phyloP scores from a whole-genome alignment of 768 basidiomycete genomes.

The Termitomyces titanicus region DNA sequence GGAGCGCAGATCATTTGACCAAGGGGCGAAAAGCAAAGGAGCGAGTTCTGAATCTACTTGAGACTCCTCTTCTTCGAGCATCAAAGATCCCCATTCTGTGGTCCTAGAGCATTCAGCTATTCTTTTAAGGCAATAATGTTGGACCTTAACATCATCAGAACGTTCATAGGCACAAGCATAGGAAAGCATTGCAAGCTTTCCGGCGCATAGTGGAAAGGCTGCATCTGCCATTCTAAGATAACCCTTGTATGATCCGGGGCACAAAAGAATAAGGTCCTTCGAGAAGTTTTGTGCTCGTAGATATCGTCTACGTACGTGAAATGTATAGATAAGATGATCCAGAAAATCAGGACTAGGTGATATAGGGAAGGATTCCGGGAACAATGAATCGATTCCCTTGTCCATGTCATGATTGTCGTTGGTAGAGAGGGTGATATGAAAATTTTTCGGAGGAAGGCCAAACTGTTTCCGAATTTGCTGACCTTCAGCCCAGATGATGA shows the following conservation, averaged over 20 bases:
- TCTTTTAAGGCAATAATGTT: conserved; percentile 42
- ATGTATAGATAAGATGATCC: conserved; percentile 45
- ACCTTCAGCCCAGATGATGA: conserved; percentile 53
- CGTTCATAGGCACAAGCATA: conserved; percentile 46
- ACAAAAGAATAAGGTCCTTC: conserved; percentile 24
- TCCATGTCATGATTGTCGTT: conserved; percentile 40
- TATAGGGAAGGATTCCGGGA: conserved; percentile 30
- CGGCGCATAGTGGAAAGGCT: conserved; percentile 25
- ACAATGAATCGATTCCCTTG: conserved; percentile 44
- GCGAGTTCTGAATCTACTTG: conserved; percentile 34
- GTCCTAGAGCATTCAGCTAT: conserved; percentile 38
- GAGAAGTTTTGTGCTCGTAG: conserved; percentile 30
- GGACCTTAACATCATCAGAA: conserved; percentile 31
- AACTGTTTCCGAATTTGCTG: conserved; percentile 46
- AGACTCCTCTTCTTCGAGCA: conserved; percentile 36
- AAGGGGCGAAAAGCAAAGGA: conserved; percentile 33
- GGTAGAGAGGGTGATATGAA: conserved; percentile 48
- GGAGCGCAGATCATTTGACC: conserved; percentile 33
- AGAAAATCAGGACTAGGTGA: conserved; percentile 30
- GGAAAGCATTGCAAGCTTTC: conserved; percentile 54
- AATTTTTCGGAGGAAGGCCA: conserved; percentile 49
- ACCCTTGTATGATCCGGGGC: conserved; percentile 37
- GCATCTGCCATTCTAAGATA: conserved; percentile 50
- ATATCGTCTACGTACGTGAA: conserved; percentile 34
- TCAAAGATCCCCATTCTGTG: conserved; percentile 52